phyloP scores from a whole-genome alignment of 129 eudicot species.

The Chrysanthemum lavandulifolium region DNA sequence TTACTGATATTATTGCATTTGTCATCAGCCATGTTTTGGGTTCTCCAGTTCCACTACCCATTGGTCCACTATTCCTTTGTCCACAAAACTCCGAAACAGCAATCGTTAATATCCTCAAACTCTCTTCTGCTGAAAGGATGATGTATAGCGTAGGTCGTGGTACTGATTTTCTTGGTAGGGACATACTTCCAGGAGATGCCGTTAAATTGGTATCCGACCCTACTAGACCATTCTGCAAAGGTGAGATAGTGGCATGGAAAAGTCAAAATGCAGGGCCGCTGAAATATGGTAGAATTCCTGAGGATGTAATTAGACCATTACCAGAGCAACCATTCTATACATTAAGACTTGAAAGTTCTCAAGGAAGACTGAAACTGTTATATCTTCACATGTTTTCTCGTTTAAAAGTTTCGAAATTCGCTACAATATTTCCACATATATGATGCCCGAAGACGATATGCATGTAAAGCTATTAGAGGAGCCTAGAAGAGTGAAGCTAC shows the following conservation, averaged over 20 bases:
- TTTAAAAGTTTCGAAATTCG: slow-evolving; percentile 45
- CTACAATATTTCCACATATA: too few relatives aligned
- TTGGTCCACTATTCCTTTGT: slow-evolving; percentile 54
- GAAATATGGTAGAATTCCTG: slow-evolving; percentile 80
- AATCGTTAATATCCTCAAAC: slow-evolving; percentile 46
- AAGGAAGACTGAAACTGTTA: slow-evolving; percentile 47
- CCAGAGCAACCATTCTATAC: slow-evolving; percentile 65
- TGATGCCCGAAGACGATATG: slow-evolving; percentile 12
- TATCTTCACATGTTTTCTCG: slow-evolving; percentile 65
- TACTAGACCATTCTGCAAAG: slow-evolving; percentile 24
- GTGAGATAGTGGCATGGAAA: slow-evolving; percentile 89
- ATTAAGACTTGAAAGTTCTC: slow-evolving; percentile 51
- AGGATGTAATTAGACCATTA: slow-evolving; percentile 54
- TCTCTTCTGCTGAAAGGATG: slow-evolving; percentile 40
- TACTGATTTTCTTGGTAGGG: slow-evolving; percentile 44
- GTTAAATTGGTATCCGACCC: slow-evolving; percentile 28
- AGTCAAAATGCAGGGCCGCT: slow-evolving; percentile 60
- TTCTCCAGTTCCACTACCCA: slow-evolving; percentile 54
- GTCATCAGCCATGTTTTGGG: slow-evolving; percentile 58
- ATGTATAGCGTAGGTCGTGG: slow-evolving; percentile 5
- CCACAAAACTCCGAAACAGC: slow-evolving; percentile 54
- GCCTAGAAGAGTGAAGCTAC: background rate
- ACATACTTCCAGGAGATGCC: slow-evolving; percentile 63
- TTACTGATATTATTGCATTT: slow-evolving; percentile 47
- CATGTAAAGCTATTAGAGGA: background rate